Conservation (phyloP, 805 yeast species). For the Isabelozyma heimii region DNA sequence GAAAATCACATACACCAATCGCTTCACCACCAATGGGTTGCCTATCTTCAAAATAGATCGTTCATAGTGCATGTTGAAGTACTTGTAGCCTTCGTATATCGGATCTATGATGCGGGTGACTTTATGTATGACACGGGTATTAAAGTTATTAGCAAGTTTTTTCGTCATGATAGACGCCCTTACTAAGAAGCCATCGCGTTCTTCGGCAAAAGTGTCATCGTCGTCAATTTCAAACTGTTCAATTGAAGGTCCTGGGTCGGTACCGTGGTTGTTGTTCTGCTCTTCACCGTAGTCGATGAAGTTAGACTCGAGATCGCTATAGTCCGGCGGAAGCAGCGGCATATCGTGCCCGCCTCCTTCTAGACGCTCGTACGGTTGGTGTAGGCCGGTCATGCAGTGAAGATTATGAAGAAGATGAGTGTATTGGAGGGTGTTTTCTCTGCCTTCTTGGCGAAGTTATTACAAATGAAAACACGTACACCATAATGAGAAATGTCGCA, state of each 20-base stretch:
- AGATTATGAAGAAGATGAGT: not conserved
- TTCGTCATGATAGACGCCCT: conserved; percentile 39
- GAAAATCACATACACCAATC: conserved; percentile 68
- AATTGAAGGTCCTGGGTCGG: conserved; percentile 1
- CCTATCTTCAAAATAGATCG: conserved; percentile 62
- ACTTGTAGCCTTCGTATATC: conserved; percentile 45
- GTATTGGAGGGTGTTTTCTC: not conserved
- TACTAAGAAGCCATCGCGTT: conserved; percentile 20
- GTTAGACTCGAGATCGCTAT: conserved; percentile 5
- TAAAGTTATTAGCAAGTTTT: conserved; percentile 35
- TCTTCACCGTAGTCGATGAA: not conserved
- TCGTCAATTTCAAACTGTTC: conserved; percentile 17
- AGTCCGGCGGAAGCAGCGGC: conserved; percentile 12
- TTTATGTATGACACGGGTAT: conserved; percentile 38
- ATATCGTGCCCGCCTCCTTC: conserved; percentile 1
- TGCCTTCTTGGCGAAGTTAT: no score
- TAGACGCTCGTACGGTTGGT: conserved; percentile 6
- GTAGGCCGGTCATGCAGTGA: not conserved
- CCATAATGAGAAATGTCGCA: no score
- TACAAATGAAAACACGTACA: no score
- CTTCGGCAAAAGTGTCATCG: conserved; percentile 4
- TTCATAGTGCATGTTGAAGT: conserved; percentile 50
- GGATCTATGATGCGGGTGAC: conserved; percentile 49
- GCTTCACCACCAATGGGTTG: conserved; percentile 78
- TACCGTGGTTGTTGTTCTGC: not conserved